Evolutionary conservation across 352 stramenopile genomes (phyloP).

Genomic region (Thraustochytrium sp.): DNA sequence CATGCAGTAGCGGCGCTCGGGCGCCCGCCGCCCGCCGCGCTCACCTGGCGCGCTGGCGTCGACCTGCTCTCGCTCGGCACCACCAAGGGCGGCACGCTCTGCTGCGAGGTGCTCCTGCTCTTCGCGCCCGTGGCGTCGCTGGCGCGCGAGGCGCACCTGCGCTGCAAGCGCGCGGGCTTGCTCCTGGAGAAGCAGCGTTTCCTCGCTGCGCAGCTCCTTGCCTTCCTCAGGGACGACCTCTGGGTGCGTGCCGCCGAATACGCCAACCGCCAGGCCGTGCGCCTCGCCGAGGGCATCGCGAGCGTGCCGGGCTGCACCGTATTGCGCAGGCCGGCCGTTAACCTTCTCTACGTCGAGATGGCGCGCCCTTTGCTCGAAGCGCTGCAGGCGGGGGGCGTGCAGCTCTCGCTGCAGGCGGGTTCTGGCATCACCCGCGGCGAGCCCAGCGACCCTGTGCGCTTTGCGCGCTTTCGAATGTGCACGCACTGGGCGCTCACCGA

Average conservation of each 20-base stretch:
- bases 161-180: background rate
- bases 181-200: slow-evolving; percentile 28
- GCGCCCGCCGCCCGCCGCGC: background rate
- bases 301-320: background rate
- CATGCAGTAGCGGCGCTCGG: background rate
- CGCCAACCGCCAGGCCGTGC: background rate
- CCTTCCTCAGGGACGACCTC: background rate
- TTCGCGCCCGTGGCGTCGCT: background rate
- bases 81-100: slow-evolving; percentile 19
- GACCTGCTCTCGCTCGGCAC: background rate
- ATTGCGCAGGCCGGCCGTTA: background rate
- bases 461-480: background rate
- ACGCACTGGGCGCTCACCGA: background rate
- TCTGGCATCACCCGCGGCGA: background rate
- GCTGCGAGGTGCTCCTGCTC: slow-evolving; percentile 9
- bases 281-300: background rate
- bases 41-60: slow-evolving; percentile 4
- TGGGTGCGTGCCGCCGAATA: background rate
- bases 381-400: background rate
- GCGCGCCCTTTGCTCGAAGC: background rate
- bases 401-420: background rate
- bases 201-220: slow-evolving; percentile 9
- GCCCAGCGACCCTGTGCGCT: background rate
- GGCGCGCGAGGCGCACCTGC: background rate
- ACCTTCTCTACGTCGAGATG: slow-evolving; percentile 38